Base-by-base conservation (phyloP, 2,329 filamentous ascomycete species). In the Trichoderma arundinaceum region DNA sequence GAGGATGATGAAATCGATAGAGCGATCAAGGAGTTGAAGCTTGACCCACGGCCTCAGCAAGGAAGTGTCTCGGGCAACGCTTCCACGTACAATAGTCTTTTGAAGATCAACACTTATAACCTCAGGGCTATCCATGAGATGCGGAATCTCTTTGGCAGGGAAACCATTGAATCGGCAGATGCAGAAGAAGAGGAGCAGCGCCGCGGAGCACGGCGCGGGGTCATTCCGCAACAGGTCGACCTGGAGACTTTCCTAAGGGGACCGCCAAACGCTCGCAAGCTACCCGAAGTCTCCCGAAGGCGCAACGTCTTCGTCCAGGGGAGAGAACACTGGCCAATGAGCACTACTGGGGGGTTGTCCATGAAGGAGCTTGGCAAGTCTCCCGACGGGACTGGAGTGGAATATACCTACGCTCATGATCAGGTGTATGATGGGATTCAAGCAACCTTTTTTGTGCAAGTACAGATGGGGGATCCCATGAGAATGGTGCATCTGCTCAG, bases 51-150 rank as follows among this genome's bases (percentile, higher is more conserved):
- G 5, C 52, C 38, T 7, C 54, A 64, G 12, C 32, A 68, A 39
- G 58, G 66, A 13, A 56, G 67, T 4, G 22, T 60, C 4, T 32
- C 39, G 53, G 65, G 68, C 15, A 48, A 67, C 33, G 56, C 64
- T 19, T 60, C 74, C 12, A 71, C 76, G 12, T 74, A 78, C 48
- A 80, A 79, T 65, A 72, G 78, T 35, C 77, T 86, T 4, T 75
- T 87, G 1, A 75, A 78, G 35, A 81, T 86, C 71, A 84, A 84
- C 70, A 86, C 89, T 0, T 86, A 91, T 70, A 87, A 93, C 71
- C 84, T 99, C 10, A 94, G 94, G 74, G 92, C 92, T 7, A 83
- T 90, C 41, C 96, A 97, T 73, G 95, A 99, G 80, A 97, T 99
- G 92, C 90, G 84, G 58, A 81, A 79, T 35, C 76, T 88, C 2